Base-by-base conservation (phyloP, 2,329 filamentous ascomycete species). In the Xylaria digitata region DNA sequence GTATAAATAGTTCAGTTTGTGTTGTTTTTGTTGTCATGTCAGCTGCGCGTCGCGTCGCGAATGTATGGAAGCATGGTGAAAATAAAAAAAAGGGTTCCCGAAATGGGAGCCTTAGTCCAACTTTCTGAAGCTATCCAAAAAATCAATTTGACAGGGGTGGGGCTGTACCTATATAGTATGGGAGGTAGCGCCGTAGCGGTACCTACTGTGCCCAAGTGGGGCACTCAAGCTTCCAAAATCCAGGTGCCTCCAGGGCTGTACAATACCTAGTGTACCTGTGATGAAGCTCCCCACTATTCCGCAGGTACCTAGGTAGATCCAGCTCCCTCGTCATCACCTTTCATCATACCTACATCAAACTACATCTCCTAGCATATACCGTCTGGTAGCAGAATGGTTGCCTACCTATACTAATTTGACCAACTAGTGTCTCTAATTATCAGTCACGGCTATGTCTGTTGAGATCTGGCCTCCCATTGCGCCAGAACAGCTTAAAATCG, bases 381-480 rank as follows among this genome's bases (percentile, higher is more conserved):
- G 8, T n/a, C 43, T 13, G 15, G 32, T 21, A 58, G n/a, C 9
- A 50, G 46, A 50, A 68, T 71, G 70, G 75, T 67, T 75, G 74
- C 73, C 74, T 76, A 49, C 61, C 2, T 26, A 49, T 21, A 42
- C 21, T 49, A 61, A 60, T 58, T 54, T 23, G 34, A 42, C 26
- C 21, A 34, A 19, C 45, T 26, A 52, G 50, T 50, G 53, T 43
- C 63, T 32, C 37, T 19, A 55, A 54, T 61, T 34, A 32, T 43
- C 40, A 45, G 46, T 68, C 72, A 77, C 57, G 42, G 49, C 67
- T 70, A 89, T 89, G 86, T 87, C 86, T 68, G 77, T 88, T 71
- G 84, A 83, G 71, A 83, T 88, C 80, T 89, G 86, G 86, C 86
- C 86, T 77, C 81, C 81, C 72, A 77, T 88, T 63, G 78, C 84